Evolutionary conservation across 2,329 filamentous ascomycete species (phyloP).

Genomic region (Alternaria conjuncta): DNA sequence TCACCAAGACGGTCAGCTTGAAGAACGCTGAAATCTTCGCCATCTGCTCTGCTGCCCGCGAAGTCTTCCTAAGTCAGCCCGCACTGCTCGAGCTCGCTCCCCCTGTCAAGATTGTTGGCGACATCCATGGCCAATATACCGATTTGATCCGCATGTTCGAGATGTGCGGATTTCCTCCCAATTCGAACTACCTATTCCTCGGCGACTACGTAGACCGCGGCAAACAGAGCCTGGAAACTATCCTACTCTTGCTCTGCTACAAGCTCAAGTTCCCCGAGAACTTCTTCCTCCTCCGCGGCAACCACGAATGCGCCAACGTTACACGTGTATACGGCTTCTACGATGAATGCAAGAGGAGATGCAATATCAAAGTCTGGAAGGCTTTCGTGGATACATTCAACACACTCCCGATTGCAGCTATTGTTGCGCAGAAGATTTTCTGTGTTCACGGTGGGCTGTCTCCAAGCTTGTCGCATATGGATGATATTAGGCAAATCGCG

Average conservation of each 20-base stretch:
- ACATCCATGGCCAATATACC: slow-evolving; percentile 96
- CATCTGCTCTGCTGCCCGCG: slow-evolving; percentile 86
- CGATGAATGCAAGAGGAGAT: slow-evolving; percentile 95
- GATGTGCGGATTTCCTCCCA: slow-evolving; percentile 96
- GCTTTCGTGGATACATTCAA: slow-evolving; percentile 98
- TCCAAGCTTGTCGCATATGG: slow-evolving; percentile 93
- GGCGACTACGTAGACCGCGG: slow-evolving; percentile 97
- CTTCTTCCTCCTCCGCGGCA: slow-evolving; percentile 92
- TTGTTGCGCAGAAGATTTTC: slow-evolving; percentile 96
- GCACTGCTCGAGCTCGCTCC: slow-evolving; percentile 90
- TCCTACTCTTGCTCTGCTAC: slow-evolving; percentile 89
- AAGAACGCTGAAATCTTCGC: slow-evolving; percentile 98
- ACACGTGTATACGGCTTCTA: slow-evolving; percentile 97
- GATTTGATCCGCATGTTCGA: slow-evolving; percentile 97
- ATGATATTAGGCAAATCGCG: slow-evolving; percentile 95
- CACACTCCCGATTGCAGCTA: slow-evolving; percentile 91
- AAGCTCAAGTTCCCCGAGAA: slow-evolving; percentile 98
- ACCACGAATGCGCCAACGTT: slow-evolving; percentile 96
- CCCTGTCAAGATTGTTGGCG: slow-evolving; percentile 96
- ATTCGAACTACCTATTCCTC: slow-evolving; percentile 89
- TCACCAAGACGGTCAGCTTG: slow-evolving; percentile 95
- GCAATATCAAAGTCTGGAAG: slow-evolving; percentile 98
- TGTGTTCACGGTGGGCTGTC: slow-evolving; percentile 96
- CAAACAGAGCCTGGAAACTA: slow-evolving; percentile 95
- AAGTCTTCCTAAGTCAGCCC: slow-evolving; percentile 89